Evolutionary conservation across 1,284 basidiomycete genomes (phyloP), one percentile per base, ranked within the genome.

Genomic region (Fomitopsis pinicola): DNA sequence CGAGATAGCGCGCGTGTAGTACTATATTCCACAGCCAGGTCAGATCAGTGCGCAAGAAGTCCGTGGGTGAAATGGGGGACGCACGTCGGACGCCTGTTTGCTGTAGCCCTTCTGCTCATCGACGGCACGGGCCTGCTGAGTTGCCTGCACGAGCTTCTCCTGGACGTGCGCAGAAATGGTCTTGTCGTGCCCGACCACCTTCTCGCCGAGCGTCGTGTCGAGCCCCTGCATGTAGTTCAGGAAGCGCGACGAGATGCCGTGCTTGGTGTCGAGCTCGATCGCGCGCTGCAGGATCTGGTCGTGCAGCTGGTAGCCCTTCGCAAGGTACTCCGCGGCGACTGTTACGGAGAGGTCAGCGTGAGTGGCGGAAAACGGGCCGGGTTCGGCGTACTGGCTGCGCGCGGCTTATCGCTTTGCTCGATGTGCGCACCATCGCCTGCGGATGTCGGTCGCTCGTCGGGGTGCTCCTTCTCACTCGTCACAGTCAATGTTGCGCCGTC

Each of bases 281-380:
- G 95, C 93, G 64, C 87, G 87, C 67, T 91, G 82, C 54, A 97
- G 80, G 64, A 95, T 83, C 60, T 82, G 73, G 72, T 97, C 95
- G 26, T 88, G 88, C 44, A 97, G 82, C 53, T 73, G 72, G 77
- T 97, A 97, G 2, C 95, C 95, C 71, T 84, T 87, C 1, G 92
- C 90, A 42, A 98, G 85, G 75, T 95, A 94, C 74, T 97, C 95
- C 42, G 95, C 95, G 22, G 89, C 90, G 69, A 96, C 92, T 78
- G 71, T 9, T 8, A 53, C 17, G 7, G 9, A 4, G 38, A 40
- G 14, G 7, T 52, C 36, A 59, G 58, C 36, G 7, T 5, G 10
- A 17, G 45, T 6, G 52, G 38, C 48, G n/a, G 3, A 28, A 58
- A 46, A 46, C 12, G 36, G 9, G 30, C 10, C n/a, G 6, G 9